Percentiles rank a stretch among this genome's conserved stretches.
Conservation (phyloP, 2,329 filamentous ascomycete species). For the Aspergillus arachidicola region DNA sequence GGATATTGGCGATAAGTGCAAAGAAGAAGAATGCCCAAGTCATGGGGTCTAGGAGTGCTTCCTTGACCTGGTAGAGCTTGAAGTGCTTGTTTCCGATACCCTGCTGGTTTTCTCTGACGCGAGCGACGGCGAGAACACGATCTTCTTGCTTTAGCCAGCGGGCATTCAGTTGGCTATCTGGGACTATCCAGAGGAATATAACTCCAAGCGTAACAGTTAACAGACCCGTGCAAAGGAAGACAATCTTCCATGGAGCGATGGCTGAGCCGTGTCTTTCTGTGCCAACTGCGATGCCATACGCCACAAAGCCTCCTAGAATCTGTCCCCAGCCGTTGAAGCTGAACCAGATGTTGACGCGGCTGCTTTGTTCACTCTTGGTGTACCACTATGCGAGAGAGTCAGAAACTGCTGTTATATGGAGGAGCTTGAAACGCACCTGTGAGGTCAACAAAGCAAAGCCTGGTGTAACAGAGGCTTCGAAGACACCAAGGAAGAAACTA, state of each 20-base stretch:
- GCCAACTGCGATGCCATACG: slow-evolving; percentile 65
- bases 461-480: slow-evolving; percentile 69
- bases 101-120: slow-evolving; percentile 73
- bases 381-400: slow-evolving; percentile 59
- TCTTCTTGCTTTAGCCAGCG: slow-evolving; percentile 68
- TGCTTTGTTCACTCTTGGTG: slow-evolving; percentile 68
- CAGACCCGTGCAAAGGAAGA: slow-evolving; percentile 58
- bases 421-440: slow-evolving; percentile 37
- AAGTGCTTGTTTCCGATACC: slow-evolving; percentile 72
- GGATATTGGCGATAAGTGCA: slow-evolving; percentile 59
- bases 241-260: slow-evolving; percentile 68
- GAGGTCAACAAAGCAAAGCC: slow-evolving; percentile 69
- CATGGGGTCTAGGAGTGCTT: slow-evolving; percentile 60
- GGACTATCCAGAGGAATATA: slow-evolving; percentile 56
- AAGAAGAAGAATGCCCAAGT: slow-evolving; percentile 64
- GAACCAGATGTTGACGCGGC: slow-evolving; percentile 68
- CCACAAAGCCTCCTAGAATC: slow-evolving; percentile 64
- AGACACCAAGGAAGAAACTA: slow-evolving; percentile 66
- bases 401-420: neutral
- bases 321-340: slow-evolving; percentile 67
- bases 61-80: slow-evolving; percentile 66
- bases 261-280: slow-evolving; percentile 56
- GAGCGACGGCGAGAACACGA: slow-evolving; percentile 67
- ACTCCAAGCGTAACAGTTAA: slow-evolving; percentile 54
- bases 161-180: slow-evolving; percentile 64